Evolutionary conservation across 164 flowering plant species (phyloP).

Genomic region (Kingdonia uniflora): DNA sequence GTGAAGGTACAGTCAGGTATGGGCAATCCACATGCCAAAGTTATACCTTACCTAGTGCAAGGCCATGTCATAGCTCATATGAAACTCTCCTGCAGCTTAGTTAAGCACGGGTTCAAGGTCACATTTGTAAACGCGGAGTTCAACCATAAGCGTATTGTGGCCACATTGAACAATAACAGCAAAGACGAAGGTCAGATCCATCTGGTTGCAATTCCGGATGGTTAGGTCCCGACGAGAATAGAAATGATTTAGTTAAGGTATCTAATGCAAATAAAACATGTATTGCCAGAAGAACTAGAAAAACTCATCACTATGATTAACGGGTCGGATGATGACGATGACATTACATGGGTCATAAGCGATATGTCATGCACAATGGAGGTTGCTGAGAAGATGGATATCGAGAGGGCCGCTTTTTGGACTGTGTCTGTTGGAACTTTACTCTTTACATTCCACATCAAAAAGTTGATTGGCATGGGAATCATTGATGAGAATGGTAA

Average conservation of each 20-base stretch:
- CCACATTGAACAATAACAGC: neutral
- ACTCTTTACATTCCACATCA: neutral
- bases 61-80: slow-evolving; percentile 3
- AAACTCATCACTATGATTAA: neutral
- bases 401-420: neutral
- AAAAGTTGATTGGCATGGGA: neutral
- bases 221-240: neutral
- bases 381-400: slow-evolving; percentile 1
- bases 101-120: slow-evolving; percentile 1
- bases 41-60: neutral
- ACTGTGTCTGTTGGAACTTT: neutral
- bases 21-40: neutral
- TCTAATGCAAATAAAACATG: neutral
- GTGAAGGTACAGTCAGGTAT: neutral
- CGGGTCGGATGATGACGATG: neutral
- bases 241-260: neutral
- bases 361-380: neutral
- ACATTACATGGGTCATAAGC: neutral
- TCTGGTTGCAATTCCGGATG: neutral
- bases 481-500: neutral
- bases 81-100: slow-evolving; percentile 1
- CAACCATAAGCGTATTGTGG: neutral
- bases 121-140: slow-evolving; percentile 4
- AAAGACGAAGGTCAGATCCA: neutral
- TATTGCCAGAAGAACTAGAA: neutral